Percentiles rank a stretch among this genome's conserved stretches.
Evolutionary conservation across 108 stramenopile genomes (phyloP).

Genomic region (Seminavis robusta): DNA sequence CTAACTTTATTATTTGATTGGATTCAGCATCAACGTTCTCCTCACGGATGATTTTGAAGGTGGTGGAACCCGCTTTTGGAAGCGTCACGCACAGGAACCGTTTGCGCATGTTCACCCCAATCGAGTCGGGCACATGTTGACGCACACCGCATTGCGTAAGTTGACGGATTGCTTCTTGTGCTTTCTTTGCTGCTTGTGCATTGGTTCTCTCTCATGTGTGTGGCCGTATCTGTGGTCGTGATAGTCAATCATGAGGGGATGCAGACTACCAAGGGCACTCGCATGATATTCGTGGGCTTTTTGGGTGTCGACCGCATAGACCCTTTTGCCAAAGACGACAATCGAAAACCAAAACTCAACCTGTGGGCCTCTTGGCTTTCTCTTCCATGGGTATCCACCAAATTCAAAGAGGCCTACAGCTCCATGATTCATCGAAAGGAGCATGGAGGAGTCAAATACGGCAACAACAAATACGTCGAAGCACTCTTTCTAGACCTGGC

Average conservation of each 20-base stretch:
- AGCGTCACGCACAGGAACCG: slow-evolving; percentile 4
- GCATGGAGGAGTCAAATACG: too few species aligned
- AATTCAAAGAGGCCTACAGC: slow-evolving; percentile 34
- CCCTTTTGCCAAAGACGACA: slow-evolving; percentile 33
- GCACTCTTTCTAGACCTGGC: slow-evolving; percentile 6
- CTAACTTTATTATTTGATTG: too few species aligned
- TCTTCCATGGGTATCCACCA: slow-evolving; percentile 39
- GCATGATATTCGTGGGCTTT: slow-evolving; percentile 68
- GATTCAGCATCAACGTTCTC: slow-evolving; percentile 56
- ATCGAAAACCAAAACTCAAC: slow-evolving; percentile 28
- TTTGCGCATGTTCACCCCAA: slow-evolving; percentile 42
- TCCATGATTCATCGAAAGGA: slow-evolving; percentile 7
- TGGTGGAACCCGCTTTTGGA: slow-evolving; percentile 60
- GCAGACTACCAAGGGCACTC: slow-evolving; percentile 43
- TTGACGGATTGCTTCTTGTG: too few species aligned
- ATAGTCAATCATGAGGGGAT: slow-evolving; percentile 60
- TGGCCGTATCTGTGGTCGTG: too few species aligned
- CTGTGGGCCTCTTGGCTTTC: slow-evolving; percentile 46
- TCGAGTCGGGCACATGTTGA: slow-evolving; percentile 40
- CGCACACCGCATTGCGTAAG: slow-evolving; percentile 33
- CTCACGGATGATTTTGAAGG: slow-evolving; percentile 66
- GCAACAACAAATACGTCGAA: slow-evolving; percentile 10
- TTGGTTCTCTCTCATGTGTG: too few species aligned
- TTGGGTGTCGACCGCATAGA: slow-evolving; percentile 51
- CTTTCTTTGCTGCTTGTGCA: too few species aligned